phyloP scores from a whole-genome alignment of 2,329 filamentous ascomycete genomes.

The Aspergillus sclerotialis region DNA sequence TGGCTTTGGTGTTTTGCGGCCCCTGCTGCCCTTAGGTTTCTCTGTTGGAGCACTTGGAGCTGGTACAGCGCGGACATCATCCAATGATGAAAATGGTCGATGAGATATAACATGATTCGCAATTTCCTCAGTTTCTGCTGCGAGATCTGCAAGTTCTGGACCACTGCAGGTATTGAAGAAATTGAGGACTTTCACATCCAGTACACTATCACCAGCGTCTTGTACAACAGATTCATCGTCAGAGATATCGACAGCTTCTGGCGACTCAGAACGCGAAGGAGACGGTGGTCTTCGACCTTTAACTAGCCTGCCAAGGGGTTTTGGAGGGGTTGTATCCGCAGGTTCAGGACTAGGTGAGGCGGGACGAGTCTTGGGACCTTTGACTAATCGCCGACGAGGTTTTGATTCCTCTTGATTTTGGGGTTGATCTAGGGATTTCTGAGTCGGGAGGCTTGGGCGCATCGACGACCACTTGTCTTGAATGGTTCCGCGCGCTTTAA shows the following conservation, averaged over 20 bases:
- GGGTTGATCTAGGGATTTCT: conserved; percentile 6
- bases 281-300: conserved; percentile 40
- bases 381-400: conserved; percentile 31
- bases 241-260: conserved; percentile 36
- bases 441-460: conserved; percentile 27
- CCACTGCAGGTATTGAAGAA: conserved; percentile 77
- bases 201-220: conserved; percentile 33
- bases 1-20: conserved; percentile 44
- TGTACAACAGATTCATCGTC: conserved; percentile 40
- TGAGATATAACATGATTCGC: conserved; percentile 64
- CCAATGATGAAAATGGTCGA: conserved; percentile 65
- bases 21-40: conserved; percentile 46
- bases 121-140: conserved; percentile 62
- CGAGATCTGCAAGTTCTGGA: conserved; percentile 74
- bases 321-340: conserved; percentile 18
- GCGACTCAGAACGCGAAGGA: conserved; percentile 26
- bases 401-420: conserved; percentile 17
- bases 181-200: conserved; percentile 55
- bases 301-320: conserved; percentile 37
- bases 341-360: conserved; percentile 18
- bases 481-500: conserved; percentile 51
- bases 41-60: conserved; percentile 31
- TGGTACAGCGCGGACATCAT: conserved; percentile 60
- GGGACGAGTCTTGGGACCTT: conserved; percentile 26
- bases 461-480: conserved; percentile 52